Evolutionary conservation across 2,329 filamentous ascomycete genomes (phyloP).

Genomic region (Daldinia sp.): DNA sequence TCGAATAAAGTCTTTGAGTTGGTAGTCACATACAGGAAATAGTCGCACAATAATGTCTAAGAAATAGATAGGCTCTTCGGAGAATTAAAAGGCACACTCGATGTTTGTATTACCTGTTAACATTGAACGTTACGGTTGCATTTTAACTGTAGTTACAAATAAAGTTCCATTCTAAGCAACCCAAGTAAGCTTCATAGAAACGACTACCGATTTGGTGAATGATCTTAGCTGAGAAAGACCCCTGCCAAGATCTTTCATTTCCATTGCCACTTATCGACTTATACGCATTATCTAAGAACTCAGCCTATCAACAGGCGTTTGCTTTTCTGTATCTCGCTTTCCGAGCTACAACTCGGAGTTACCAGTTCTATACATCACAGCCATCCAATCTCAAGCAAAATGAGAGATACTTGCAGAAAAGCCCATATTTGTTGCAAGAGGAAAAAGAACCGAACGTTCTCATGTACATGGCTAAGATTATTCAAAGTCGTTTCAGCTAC

Average conservation of each 20-base stretch:
- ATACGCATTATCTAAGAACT: background rate
- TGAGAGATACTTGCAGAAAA: background rate
- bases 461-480: background rate
- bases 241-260: background rate
- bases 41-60: background rate
- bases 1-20: background rate
- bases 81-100: background rate
- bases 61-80: background rate
- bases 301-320: background rate
- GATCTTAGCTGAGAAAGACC: background rate
- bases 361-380: background rate
- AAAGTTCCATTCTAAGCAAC: no score
- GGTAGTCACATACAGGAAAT: background rate
- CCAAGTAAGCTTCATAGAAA: background rate
- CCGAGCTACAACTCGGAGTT: constrained; percentile 39
- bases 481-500: background rate
- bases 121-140: no score
- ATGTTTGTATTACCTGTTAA: no score
- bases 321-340: constrained; percentile 14
- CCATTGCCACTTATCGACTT: background rate
- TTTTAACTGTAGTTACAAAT: no score
- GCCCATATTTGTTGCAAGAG: background rate
- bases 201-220: background rate
- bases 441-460: background rate
- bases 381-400: background rate